Evolutionary conservation across 345 rosid genomes (phyloP).

Genomic region (Populus nigra): DNA sequence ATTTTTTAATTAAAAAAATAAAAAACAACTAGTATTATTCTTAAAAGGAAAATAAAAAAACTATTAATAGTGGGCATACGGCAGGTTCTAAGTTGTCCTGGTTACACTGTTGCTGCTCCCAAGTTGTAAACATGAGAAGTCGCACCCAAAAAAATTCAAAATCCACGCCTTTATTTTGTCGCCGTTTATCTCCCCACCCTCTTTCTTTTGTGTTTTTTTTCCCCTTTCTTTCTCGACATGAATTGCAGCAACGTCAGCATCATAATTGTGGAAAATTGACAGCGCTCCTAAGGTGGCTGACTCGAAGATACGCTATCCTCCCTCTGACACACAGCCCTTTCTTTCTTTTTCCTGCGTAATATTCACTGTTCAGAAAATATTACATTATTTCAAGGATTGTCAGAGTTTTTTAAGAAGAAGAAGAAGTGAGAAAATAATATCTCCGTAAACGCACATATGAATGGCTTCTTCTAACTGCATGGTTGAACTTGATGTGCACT

Average conservation of each 20-base stretch:
- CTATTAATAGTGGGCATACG: too few relatives aligned
- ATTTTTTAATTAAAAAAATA: too few relatives aligned
- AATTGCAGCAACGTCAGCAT: conserved; percentile 19
- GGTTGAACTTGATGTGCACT: too few relatives aligned
- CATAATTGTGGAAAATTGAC: conserved; percentile 38
- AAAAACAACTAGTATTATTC: too few relatives aligned
- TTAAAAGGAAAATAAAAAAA: too few relatives aligned
- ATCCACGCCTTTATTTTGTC: neutral
- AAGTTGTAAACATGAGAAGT: conserved; percentile 17
- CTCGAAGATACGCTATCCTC: conserved; percentile 28
- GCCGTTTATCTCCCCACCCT: too few relatives aligned
- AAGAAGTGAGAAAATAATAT: too few relatives aligned
- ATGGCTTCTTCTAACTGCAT: neutral
- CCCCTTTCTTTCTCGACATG: conserved; percentile 10
- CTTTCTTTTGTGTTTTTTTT: too few relatives aligned
- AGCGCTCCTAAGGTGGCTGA: conserved; percentile 33
- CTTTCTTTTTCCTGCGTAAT: neutral
- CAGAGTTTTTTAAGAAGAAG: too few relatives aligned
- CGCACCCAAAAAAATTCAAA: neutral
- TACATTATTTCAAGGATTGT: neutral
- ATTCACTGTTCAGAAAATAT: neutral
- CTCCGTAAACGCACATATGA: neutral
- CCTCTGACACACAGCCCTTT: too few relatives aligned
- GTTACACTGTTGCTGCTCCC: neutral
- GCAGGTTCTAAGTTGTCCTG: too few relatives aligned